Percentiles rank a stretch among this genome's conserved stretches.
Conservation (phyloP, 2,329 filamentous ascomycete species). For the Chaetomium strumarium region DNA sequence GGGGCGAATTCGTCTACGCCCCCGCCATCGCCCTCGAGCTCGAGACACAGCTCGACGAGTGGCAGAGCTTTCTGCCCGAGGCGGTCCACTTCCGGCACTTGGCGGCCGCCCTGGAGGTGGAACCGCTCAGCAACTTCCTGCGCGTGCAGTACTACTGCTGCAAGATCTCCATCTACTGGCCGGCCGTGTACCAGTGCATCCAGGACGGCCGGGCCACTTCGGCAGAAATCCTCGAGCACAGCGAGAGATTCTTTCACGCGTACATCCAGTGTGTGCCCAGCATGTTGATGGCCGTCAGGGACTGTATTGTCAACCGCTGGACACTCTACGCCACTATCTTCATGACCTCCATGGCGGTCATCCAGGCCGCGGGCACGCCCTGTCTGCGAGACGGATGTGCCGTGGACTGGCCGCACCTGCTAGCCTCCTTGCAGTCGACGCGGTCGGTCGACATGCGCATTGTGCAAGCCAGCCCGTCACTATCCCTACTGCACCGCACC, state of each 20-base stretch:
- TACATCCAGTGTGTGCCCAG: slow-evolving; percentile 1
- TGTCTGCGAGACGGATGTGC: slow-evolving; percentile 2
- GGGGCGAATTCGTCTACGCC: slow-evolving; percentile 3
- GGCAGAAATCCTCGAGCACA: slow-evolving; percentile 4
- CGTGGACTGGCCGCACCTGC: slow-evolving; percentile 2
- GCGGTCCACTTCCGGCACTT: slow-evolving; percentile 1
- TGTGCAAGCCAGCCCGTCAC: slow-evolving; percentile 1
- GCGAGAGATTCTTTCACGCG: slow-evolving; percentile 2
- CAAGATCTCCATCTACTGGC: slow-evolving; percentile 5
- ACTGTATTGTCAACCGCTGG: slow-evolving; percentile 7
- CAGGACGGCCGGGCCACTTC: neutral
- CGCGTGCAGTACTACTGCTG: slow-evolving; percentile 4
- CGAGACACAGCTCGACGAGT: slow-evolving; percentile 5
- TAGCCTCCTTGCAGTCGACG: neutral
- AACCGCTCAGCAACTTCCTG: slow-evolving; percentile 2
- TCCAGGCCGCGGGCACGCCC: slow-evolving; percentile 1
- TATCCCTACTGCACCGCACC: slow-evolving; percentile 2
- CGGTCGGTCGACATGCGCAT: slow-evolving; percentile 2
- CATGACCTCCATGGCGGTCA: slow-evolving; percentile 1
- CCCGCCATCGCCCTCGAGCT: slow-evolving; percentile 3
- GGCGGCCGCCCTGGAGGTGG: neutral
- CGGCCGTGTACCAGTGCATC: slow-evolving; percentile 5
- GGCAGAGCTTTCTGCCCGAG: slow-evolving; percentile 3
- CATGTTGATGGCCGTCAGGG: slow-evolving; percentile 1
- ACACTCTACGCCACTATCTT: slow-evolving; percentile 5